Base-by-base conservation (phyloP, 495 filamentous ascomycete genomes). In the Acidiella bohemica region DNA sequence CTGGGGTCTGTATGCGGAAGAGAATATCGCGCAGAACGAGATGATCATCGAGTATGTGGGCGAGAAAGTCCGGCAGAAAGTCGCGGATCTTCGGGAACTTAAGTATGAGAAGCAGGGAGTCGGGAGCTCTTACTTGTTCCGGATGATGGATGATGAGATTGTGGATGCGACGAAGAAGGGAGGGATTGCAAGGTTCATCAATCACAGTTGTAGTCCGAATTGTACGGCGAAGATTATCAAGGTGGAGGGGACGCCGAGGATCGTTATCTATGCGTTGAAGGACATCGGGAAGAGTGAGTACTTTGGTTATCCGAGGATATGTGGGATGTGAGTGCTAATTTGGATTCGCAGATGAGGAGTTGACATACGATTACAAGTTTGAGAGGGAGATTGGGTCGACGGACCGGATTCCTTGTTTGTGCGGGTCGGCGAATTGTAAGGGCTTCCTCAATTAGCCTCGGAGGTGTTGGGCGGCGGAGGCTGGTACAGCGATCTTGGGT, bases 21-120 rank as follows among this genome's bases (percentile, higher is more conserved):
- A 96, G 60, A 88, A 93, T 51, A 99, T 99, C 43, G 70, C 84
- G 21, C 85, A 84, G 49, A 93, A 94, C 57, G 90, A 99, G 59
- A 95, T 99, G 86, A 99, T 99, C 54, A 99, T 99, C 55, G 90
- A 99, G 63, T 99, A 99, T 57, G 90, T 99, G 13, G 90, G 90
- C 39, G 92, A 99, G 61, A 92, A 90, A 54, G 84, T 99, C 10
- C 76, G 90, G 34, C 90, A 96, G 60, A 82, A 87, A 56, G 87
- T 99, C 45, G 87, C 90, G 3, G 88, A 99, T 49, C 77, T 96
- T 62, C 76, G 90, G 36, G 90, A 99, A 65, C 68, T 75, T 33
- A 73, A 78, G 40, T 99, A 99, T 58, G 70, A 93, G 46, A 88
- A 90, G 67, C 93, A 87, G 53, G 90, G 90, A 14, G 93, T 99